These are phyloP conservation scores for Coelastrella sp. DNA, from an alignment of 139 green algal genomes.

Conservation along the genomic window DNA sequence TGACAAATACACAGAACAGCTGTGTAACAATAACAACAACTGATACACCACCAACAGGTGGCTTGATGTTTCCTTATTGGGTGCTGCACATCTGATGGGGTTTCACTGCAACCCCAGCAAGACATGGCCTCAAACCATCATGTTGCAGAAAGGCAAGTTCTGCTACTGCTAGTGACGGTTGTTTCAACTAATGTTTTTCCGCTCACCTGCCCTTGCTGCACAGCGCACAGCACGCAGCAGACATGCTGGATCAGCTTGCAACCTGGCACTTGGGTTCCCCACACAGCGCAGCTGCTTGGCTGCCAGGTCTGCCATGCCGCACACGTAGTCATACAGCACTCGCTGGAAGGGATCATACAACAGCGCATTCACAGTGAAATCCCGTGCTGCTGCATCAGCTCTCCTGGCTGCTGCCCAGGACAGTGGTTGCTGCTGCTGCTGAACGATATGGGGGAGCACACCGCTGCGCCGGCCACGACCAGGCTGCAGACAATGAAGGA, in stretches of 20 bases:
- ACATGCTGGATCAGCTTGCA: constrained; percentile 65
- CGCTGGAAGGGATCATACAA: constrained; percentile 77
- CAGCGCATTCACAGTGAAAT: constrained; percentile 84
- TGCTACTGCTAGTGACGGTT: too few relatives aligned
- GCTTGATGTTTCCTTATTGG: too few relatives aligned
- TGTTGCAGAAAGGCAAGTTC: too few relatives aligned
- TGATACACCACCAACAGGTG: too few relatives aligned
- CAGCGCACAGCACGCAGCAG: constrained; percentile 76
- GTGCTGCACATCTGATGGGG: too few relatives aligned
- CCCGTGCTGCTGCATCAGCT: constrained; percentile 63
- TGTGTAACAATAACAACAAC: too few relatives aligned
- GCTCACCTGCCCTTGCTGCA: constrained; percentile 54
- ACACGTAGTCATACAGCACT: constrained; percentile 75
- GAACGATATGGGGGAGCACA: neutral
- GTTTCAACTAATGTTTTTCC: too few relatives aligned
- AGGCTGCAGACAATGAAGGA: neutral
- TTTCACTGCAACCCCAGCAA: too few relatives aligned
- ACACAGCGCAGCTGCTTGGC: constrained; percentile 58
- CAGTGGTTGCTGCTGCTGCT: neutral
- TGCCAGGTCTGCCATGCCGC: constrained; percentile 63
- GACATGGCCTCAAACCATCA: too few relatives aligned
- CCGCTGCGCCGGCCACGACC: constrained; percentile 17
- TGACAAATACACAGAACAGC: too few relatives aligned
- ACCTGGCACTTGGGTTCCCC: constrained; percentile 51
- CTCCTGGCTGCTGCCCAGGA: constrained; percentile 53